Evolutionary conservation across 345 rosid species (phyloP), one percentile per base, ranked within the genome.

Genomic region (Linum usitatissimum): DNA sequence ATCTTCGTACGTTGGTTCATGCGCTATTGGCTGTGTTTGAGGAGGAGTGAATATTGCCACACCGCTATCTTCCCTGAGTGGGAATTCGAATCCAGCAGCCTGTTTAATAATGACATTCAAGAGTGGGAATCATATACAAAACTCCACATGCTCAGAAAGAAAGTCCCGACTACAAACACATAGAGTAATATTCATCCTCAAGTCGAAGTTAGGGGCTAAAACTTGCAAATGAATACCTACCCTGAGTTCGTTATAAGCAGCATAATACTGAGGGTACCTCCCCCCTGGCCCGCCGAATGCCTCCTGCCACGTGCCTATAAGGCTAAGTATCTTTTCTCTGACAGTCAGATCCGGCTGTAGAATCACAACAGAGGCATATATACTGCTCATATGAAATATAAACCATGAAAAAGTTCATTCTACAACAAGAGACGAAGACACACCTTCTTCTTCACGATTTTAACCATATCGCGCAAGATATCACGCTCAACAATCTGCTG

Each of bases 21-120:
- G 81, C 64, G 70, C 77, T 73, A 86, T 67, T 9, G 97, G 85
- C 65, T 90, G 95, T 56, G 96, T 83, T 76, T 90, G 97, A 21
- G 99, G 97, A 51, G 99, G 99, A 68, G 99, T 93, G 73, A 90
- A 93, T 69, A 93, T 71, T 8, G 96, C 94, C 13, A 90, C 96
- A 66, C 77, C 73, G 72, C 82, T 80, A 79, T 86, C 97, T 54
- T 67, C 86, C 61, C 87, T 84, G 28, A 96, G 97, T 20, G 99
- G 97, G 72, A 90, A 93, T 64, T 90, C 92, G 72, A 93, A 76
- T 65, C 97, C 95, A 59, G 84, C 82, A 73, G 90, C 74, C 97
- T 90, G 71, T 5, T 45, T 7, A 45, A 45, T 2, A 45, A 45
- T 40, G 6, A 39, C 45, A 39, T 39, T 23, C 28, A 23, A 23